These are phyloP conservation scores for Penicilliopsis zonata DNA, from an alignment of 495 filamentous ascomycete genomes.

Conservation along the genomic window DNA sequence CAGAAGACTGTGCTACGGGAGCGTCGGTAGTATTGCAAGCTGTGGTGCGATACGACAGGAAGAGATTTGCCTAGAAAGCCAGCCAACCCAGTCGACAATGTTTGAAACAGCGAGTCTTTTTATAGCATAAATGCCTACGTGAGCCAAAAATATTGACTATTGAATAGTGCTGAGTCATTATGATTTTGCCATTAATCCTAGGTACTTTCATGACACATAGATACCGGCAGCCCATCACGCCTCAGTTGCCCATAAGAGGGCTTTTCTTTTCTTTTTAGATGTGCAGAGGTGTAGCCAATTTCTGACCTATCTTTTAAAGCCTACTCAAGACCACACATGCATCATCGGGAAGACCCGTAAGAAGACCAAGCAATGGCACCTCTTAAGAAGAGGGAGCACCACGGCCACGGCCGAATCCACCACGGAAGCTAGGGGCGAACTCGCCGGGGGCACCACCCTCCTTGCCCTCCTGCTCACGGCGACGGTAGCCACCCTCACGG, in stretches of 20 bases:
- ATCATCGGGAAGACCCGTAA: constrained; percentile 18
- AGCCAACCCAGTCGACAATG: not conserved
- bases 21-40: constrained; percentile 50
- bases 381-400: constrained; percentile 56
- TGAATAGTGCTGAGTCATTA: constrained; percentile 17
- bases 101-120: constrained; percentile 1
- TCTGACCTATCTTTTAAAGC: constrained; percentile 10
- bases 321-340: constrained; percentile 22
- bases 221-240: constrained; percentile 14
- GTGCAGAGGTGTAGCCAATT: constrained; percentile 16
- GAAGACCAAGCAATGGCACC: constrained; percentile 27
- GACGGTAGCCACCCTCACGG: constrained; percentile 88
- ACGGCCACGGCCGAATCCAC: constrained; percentile 88
- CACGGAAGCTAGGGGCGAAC: constrained; percentile 93
- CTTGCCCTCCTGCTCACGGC: constrained; percentile 80
- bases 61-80: constrained; percentile 17
- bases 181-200: constrained; percentile 22
- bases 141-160: too few relatives aligned
- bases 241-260: constrained; percentile 11
- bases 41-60: constrained; percentile 47
- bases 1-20: constrained; percentile 50
- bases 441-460: constrained; percentile 92
- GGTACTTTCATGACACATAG: constrained; percentile 18
- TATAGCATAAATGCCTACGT: too few relatives aligned
- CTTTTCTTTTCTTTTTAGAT: constrained; percentile 19